phyloP scores from a whole-genome alignment of 1,139 yeast species.

The Hemisphaericaspora xylanilytica region DNA sequence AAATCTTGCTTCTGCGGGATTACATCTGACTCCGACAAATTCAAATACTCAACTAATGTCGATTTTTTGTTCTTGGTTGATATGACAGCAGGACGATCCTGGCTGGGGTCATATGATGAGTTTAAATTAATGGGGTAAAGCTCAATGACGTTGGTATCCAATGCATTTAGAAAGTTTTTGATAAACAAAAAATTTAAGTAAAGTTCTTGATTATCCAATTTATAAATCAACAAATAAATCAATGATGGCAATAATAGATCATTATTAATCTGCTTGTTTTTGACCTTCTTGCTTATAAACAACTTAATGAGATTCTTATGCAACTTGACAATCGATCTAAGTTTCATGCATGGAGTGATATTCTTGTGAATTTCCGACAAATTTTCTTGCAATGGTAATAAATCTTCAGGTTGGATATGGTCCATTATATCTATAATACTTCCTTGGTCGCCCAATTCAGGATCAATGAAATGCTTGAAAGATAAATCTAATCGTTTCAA shows the following conservation, averaged over 20 bases:
- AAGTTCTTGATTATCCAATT: conserved; percentile 25
- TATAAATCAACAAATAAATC: conserved; percentile 35
- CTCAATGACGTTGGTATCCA: conserved; percentile 34
- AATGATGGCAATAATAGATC: conserved; percentile 41
- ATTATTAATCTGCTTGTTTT: conserved; percentile 32
- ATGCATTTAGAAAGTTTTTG: conserved; percentile 33
- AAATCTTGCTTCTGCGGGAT: conserved; percentile 11
- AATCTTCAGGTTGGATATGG: conserved; percentile 14
- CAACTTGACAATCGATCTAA: conserved; percentile 27
- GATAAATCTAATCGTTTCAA: conserved; percentile 28
- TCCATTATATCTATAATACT: conserved; percentile 18
- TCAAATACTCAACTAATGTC: conserved; percentile 31
- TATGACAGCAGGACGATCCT: conserved; percentile 10
- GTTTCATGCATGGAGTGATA: conserved; percentile 36
- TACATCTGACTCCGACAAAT: conserved; percentile 9
- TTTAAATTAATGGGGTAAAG: conserved; percentile 15
- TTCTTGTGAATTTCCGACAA: conserved; percentile 14
- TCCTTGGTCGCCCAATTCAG: conserved; percentile 17
- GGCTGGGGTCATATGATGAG: conserved; percentile 19
- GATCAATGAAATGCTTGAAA: conserved; percentile 30
- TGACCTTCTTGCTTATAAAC: conserved; percentile 20
- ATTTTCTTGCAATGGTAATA: conserved; percentile 11
- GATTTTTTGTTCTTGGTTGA: conserved; percentile 11
- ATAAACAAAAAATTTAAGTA: conserved; percentile 39
- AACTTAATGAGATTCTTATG: conserved; percentile 32